Evolutionary conservation across 2,329 filamentous ascomycete species (phyloP).

Genomic region (Mycocentrospora acerina): DNA sequence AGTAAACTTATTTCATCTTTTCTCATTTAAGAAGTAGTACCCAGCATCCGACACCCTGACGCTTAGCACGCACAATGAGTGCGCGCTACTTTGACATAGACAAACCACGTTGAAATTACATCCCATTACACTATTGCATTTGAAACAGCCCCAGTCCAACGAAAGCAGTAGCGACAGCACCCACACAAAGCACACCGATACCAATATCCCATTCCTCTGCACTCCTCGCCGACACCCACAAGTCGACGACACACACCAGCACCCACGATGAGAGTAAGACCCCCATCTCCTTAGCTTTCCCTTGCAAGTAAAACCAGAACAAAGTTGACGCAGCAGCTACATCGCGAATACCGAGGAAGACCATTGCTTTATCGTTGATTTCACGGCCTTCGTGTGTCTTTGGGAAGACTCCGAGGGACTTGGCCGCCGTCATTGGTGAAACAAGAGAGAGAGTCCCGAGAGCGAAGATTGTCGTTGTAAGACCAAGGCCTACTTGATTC

Average conservation of each 20-base stretch:
- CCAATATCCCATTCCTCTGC: conserved; percentile 4
- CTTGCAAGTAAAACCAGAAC: conserved; percentile 4
- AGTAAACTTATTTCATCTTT: too few relatives aligned
- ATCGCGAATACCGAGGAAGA: conserved; percentile 12
- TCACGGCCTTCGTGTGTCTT: conserved; percentile 4
- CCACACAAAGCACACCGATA: background rate
- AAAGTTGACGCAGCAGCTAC: conserved; percentile 2
- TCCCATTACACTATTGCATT: background rate
- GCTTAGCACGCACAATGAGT: too few relatives aligned
- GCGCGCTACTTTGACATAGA: too few relatives aligned
- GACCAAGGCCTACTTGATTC: conserved; percentile 7
- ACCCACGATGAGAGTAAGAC: conserved; percentile 2
- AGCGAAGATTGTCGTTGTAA: conserved; percentile 6
- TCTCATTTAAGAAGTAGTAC: too few relatives aligned
- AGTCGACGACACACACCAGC: conserved; percentile 2
- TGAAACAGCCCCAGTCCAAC: conserved; percentile 5
- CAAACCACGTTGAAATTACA: too few relatives aligned
- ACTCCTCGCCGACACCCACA: conserved; percentile 1
- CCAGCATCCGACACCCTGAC: too few relatives aligned
- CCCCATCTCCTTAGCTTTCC: conserved; percentile 6
- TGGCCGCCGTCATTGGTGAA: background rate
- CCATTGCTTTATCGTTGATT: conserved; percentile 6
- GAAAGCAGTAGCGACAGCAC: conserved; percentile 1
- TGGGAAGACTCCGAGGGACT: conserved; percentile 2
- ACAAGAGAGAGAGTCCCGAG: conserved; percentile 3